These are phyloP conservation scores for Colletotrichum coccodes DNA, from an alignment of 2,329 filamentous ascomycete species.

Conservation along the genomic window DNA sequence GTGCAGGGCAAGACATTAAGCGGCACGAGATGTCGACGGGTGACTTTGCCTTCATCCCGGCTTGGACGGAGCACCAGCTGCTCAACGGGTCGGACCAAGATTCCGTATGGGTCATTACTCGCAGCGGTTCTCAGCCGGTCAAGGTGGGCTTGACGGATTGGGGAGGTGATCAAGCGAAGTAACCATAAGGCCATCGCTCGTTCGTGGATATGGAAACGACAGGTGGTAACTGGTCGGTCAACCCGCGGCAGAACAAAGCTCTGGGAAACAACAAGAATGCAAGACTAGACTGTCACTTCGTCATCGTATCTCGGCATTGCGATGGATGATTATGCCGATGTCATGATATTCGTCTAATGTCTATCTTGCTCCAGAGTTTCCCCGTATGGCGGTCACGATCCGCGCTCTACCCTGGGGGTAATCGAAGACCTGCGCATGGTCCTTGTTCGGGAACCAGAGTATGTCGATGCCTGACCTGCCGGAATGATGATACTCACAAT, in stretches of 20 bases:
- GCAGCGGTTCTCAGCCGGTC: constrained; percentile 68
- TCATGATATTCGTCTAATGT: background rate
- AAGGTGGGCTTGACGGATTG: constrained; percentile 72
- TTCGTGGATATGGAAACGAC: background rate
- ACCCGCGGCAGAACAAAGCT: background rate
- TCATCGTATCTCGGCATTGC: background rate
- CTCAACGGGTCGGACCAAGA: constrained; percentile 72
- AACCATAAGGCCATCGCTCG: background rate
- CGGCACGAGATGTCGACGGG: constrained; percentile 68
- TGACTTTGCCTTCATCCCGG: constrained; percentile 77
- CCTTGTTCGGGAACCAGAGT: constrained; percentile 68
- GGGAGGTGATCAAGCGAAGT: constrained; percentile 59
- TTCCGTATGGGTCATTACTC: constrained; percentile 73
- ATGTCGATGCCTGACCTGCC: constrained; percentile 59
- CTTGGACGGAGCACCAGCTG: constrained; percentile 77
- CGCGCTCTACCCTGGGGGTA: constrained; percentile 39
- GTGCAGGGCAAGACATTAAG: constrained; percentile 60
- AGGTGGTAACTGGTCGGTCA: background rate
- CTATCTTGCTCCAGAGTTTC: background rate
- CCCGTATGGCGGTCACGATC: constrained; percentile 41
- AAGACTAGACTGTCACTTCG: background rate
- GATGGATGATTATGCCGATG: background rate
- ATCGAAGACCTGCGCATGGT: constrained; percentile 73
- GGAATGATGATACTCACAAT: constrained; percentile 4
- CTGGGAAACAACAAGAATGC: background rate